phyloP scores from a whole-genome alignment of 2,329 filamentous ascomycete genomes.

The Cladosporium sp. region DNA sequence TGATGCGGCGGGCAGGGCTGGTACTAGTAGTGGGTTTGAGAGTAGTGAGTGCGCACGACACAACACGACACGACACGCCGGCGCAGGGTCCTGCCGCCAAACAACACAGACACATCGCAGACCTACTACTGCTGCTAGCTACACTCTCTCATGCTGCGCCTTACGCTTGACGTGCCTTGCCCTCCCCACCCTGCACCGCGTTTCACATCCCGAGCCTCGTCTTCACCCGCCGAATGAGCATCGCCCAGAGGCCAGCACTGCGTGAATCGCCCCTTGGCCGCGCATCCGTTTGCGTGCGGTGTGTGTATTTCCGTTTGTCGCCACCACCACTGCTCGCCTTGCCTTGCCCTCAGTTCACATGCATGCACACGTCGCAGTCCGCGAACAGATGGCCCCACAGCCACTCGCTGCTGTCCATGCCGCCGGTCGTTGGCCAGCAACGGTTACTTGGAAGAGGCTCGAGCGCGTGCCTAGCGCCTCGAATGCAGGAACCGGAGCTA shows the following conservation, averaged over 20 bases:
- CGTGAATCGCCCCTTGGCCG: not conserved
- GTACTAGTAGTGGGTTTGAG: not conserved
- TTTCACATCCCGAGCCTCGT: conserved; percentile 2
- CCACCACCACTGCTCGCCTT: no score
- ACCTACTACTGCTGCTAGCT: not conserved
- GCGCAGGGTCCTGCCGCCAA: not conserved
- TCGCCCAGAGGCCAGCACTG: no score
- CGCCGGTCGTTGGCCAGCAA: not conserved
- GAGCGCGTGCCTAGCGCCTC: not conserved
- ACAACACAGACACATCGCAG: not conserved
- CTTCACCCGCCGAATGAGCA: conserved; percentile 1
- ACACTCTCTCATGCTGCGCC: not conserved
- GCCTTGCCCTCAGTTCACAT: no score
- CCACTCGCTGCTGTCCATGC: not conserved
- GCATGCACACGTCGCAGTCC: no score
- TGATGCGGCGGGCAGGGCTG: not conserved
- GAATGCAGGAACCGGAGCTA: conserved; percentile 1
- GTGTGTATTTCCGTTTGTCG: no score
- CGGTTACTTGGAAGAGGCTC: not conserved
- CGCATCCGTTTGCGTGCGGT: not conserved
- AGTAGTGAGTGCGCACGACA: not conserved
- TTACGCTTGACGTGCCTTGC: not conserved
- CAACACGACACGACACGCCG: not conserved
- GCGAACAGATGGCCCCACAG: no score
- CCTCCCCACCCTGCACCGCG: not conserved